Conservation (phyloP, 257 asterid species). For the Ehretia macrophylla region DNA sequence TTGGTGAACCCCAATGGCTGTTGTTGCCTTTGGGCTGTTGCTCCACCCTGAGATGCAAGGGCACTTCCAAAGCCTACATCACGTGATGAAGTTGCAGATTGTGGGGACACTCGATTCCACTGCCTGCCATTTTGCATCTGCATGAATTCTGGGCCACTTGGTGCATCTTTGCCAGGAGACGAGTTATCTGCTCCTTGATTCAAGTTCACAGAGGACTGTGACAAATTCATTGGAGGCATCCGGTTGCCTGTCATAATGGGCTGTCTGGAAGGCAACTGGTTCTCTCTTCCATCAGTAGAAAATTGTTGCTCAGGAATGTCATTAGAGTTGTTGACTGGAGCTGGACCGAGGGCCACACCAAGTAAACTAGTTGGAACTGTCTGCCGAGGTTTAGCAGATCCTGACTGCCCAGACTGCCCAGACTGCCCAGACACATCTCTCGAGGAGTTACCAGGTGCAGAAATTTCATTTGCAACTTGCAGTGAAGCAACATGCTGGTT, state of each 20-base stretch:
- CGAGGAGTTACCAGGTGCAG: slow-evolving; percentile 79
- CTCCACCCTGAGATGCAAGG: slow-evolving; percentile 53
- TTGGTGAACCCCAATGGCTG: slow-evolving; percentile 72
- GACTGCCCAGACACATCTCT: slow-evolving; percentile 58
- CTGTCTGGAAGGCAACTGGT: slow-evolving; percentile 72
- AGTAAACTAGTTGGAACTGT: slow-evolving; percentile 51
- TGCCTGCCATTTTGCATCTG: slow-evolving; percentile 59
- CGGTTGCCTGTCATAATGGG: slow-evolving; percentile 52
- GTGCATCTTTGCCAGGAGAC: slow-evolving; percentile 38
- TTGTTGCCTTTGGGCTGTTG: slow-evolving; percentile 37
- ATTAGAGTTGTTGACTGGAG: slow-evolving; percentile 39
- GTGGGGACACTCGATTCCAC: slow-evolving; percentile 54
- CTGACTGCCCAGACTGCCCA: slow-evolving; percentile 52
- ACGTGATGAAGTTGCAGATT: slow-evolving; percentile 48
- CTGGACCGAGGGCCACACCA: slow-evolving; percentile 36
- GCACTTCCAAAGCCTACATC: slow-evolving; percentile 55
- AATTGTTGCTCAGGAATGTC: slow-evolving; percentile 56
- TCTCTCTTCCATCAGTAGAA: slow-evolving; percentile 59
- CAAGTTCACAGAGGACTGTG: slow-evolving; percentile 46
- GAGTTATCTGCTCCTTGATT: slow-evolving; percentile 64
- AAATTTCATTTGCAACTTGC: slow-evolving; percentile 62
- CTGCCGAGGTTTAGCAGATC: slow-evolving; percentile 75
- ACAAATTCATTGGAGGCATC: slow-evolving; percentile 49
- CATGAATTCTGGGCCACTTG: slow-evolving; percentile 42
- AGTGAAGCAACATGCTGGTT: slow-evolving; percentile 68